phyloP scores from a whole-genome alignment of 768 basidiomycete species.

The Pleurotus djamor region DNA sequence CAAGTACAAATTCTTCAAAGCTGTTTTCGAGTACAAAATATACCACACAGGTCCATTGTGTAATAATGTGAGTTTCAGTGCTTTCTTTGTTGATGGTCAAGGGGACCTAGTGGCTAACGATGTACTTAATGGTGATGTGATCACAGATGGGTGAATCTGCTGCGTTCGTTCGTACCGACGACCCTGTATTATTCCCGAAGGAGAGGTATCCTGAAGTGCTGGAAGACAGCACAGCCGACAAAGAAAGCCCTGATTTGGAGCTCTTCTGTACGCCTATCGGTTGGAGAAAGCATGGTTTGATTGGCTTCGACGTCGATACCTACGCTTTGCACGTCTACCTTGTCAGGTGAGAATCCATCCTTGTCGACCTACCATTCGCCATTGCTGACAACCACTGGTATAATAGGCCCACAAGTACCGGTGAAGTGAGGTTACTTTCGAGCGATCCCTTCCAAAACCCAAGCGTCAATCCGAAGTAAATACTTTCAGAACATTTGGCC shows the following conservation, averaged over 20 bases:
- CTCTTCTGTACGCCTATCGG: conserved; percentile 41
- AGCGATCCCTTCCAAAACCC: conserved; percentile 41
- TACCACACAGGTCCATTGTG: conserved; percentile 48
- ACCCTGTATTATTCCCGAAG: conserved; percentile 44
- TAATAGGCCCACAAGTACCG: conserved; percentile 39
- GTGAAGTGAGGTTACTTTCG: conserved; percentile 35
- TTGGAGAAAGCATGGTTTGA: conserved; percentile 28
- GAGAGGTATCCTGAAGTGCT: conserved; percentile 31
- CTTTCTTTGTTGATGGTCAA: background rate
- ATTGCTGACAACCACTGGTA: background rate
- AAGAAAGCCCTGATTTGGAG: conserved; percentile 47
- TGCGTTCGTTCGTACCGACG: conserved; percentile 57
- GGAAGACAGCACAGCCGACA: conserved; percentile 42
- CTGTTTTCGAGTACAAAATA: conserved; percentile 38
- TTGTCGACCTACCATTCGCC: background rate
- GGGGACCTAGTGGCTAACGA: background rate
- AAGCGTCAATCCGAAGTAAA: conserved; percentile 38
- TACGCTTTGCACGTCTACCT: conserved; percentile 40
- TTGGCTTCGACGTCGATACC: conserved; percentile 23
- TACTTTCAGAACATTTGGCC: background rate
- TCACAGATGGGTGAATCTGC: conserved; percentile 49
- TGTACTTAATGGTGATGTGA: no score
- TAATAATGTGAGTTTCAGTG: conserved; percentile 42
- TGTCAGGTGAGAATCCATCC: conserved; percentile 27
- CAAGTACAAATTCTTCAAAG: conserved; percentile 22